These are phyloP conservation scores for Colletotrichum spinosum DNA, from an alignment of 2,329 filamentous ascomycete genomes.

Conservation along the genomic window DNA sequence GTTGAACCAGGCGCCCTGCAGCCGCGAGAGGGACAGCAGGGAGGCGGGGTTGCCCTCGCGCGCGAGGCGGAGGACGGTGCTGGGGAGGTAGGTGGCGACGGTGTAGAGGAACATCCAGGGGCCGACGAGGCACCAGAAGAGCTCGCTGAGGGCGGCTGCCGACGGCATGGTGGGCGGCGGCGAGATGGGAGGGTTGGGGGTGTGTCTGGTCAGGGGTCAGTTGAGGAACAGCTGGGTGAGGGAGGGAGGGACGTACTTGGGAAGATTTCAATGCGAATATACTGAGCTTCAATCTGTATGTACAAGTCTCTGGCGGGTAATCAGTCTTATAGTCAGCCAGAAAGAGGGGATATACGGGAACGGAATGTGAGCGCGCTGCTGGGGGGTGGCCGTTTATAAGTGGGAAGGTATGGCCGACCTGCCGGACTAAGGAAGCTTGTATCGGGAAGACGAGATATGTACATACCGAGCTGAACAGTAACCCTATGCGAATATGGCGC, in stretches of 20 bases:
- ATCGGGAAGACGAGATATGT: constrained; percentile 14
- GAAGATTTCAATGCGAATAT: no score
- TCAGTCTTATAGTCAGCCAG: not conserved
- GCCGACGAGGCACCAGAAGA: constrained; percentile 51
- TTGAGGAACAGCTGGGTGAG: not conserved
- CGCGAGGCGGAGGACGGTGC: constrained; percentile 59
- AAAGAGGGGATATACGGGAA: not conserved
- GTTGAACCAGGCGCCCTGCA: constrained; percentile 68
- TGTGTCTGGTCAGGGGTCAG: not conserved
- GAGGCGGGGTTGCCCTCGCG: constrained; percentile 46
- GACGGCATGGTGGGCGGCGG: constrained; percentile 40
- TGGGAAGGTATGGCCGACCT: constrained; percentile 10
- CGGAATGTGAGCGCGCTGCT: not conserved
- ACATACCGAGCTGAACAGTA: constrained; percentile 6
- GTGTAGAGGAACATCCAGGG: constrained; percentile 66
- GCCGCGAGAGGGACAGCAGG: constrained; percentile 54
- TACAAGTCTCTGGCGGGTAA: no score
- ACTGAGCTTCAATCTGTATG: no score
- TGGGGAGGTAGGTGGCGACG: constrained; percentile 62
- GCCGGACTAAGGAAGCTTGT: constrained; percentile 1
- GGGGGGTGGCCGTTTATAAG: constrained; percentile 20
- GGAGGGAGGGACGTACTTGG: not conserved
- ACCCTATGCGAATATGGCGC: constrained; percentile 28
- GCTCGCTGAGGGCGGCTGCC: constrained; percentile 31
- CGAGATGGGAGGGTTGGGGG: not conserved